These are phyloP conservation scores for Peronosclerospora sorghi DNA, from an alignment of 352 stramenopile species.

Conservation along the genomic window DNA sequence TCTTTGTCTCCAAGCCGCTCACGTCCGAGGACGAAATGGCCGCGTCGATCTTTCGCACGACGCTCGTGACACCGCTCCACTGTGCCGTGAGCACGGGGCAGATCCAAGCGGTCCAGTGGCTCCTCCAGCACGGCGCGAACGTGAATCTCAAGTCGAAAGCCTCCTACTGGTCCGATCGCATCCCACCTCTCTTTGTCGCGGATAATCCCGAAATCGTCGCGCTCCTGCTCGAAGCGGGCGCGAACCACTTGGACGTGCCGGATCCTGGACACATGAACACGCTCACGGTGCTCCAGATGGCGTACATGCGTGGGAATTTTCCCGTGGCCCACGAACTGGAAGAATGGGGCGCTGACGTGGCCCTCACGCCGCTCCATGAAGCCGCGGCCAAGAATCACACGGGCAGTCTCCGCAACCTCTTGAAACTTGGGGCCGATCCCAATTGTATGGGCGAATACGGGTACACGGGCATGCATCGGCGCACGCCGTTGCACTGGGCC, in stretches of 20 bases:
- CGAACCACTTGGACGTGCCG: slow-evolving; percentile 65
- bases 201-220: slow-evolving; percentile 74
- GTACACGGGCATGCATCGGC: slow-evolving; percentile 68
- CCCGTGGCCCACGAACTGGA: slow-evolving; percentile 67
- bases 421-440: slow-evolving; percentile 49
- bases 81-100: slow-evolving; percentile 69
- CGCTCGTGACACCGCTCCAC: slow-evolving; percentile 62
- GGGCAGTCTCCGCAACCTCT: slow-evolving; percentile 23
- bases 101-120: slow-evolving; percentile 58
- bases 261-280: slow-evolving; percentile 79
- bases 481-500: slow-evolving; percentile 73
- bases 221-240: slow-evolving; percentile 50
- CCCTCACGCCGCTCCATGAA: slow-evolving; percentile 60
- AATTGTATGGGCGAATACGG: slow-evolving; percentile 71
- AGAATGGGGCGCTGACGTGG: slow-evolving; percentile 73
- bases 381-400: slow-evolving; percentile 54
- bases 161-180: slow-evolving; percentile 50
- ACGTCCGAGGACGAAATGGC: slow-evolving; percentile 54
- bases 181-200: slow-evolving; percentile 72
- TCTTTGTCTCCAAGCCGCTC: slow-evolving; percentile 59
- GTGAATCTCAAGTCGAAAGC: slow-evolving; percentile 53
- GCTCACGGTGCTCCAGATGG: slow-evolving; percentile 73
- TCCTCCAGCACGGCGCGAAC: slow-evolving; percentile 53
- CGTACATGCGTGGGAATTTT: slow-evolving; percentile 73
- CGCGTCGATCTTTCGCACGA: slow-evolving; percentile 57